Evolutionary conservation across 345 rosid genomes (phyloP).

Genomic region (Eucalyptus albens): DNA sequence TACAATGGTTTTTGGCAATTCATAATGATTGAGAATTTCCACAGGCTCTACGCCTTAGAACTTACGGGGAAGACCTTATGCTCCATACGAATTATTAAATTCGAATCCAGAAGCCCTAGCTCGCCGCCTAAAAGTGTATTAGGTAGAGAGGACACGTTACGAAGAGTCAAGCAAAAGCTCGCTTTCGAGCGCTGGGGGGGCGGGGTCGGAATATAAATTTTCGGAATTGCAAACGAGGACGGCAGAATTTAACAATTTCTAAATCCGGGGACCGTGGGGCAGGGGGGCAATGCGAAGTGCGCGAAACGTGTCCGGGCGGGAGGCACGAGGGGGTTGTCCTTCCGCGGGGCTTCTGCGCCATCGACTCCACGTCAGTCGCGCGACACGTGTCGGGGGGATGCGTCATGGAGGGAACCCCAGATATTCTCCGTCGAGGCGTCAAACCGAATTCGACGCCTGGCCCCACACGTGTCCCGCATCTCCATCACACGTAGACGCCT

Average conservation of each 20-base stretch:
- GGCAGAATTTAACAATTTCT: not conserved
- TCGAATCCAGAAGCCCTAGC: not conserved
- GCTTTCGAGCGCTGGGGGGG: not conserved
- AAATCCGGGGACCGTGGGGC: not conserved
- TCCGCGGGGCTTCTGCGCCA: not conserved
- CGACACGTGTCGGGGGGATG: conserved; percentile 15
- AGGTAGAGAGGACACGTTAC: not conserved
- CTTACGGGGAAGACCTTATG: not conserved
- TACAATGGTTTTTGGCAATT: not conserved
- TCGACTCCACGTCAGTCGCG: conserved; percentile 16
- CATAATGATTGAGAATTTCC: not conserved
- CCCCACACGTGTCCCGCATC: conserved; percentile 15
- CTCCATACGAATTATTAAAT: not conserved
- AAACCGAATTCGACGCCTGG: conserved; percentile 1
- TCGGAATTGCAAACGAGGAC: not conserved
- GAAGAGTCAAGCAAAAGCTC: not conserved
- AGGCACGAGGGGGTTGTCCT: not conserved
- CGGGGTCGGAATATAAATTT: not conserved
- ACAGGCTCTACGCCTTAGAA: not conserved
- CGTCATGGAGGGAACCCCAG: not conserved
- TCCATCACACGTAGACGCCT: not conserved
- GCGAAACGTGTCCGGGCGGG: not conserved
- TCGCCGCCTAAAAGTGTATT: not conserved
- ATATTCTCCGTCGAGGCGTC: conserved; percentile 5
- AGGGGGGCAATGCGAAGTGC: not conserved